Evolutionary conservation across 208 protist genomes (phyloP).

Genomic region (Trypanosoma scelopori): DNA sequence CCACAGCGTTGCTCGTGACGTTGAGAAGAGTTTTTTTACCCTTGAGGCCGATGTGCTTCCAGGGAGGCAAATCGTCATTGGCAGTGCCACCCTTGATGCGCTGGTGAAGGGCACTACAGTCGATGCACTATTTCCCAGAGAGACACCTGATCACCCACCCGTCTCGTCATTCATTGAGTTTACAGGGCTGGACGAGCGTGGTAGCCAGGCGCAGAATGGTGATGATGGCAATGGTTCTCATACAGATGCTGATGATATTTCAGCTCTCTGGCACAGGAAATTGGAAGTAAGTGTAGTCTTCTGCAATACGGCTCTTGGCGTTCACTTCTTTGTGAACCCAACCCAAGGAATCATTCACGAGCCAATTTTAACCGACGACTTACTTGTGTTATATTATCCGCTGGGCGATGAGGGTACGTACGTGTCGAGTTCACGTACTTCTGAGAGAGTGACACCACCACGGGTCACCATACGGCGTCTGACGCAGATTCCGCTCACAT

Average conservation of each 20-base stretch:
- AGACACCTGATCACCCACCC: background rate
- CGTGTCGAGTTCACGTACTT: background rate
- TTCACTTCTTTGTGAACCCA: slow-evolving; percentile 50
- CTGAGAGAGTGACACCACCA: slow-evolving; percentile 15
- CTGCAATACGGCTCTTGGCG: slow-evolving; percentile 40
- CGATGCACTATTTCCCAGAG: slow-evolving; percentile 7
- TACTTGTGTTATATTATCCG: slow-evolving; percentile 56
- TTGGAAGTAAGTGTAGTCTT: slow-evolving; percentile 37
- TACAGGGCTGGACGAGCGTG: background rate
- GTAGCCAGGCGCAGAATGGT: background rate
- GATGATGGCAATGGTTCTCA: background rate
- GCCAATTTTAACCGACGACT: slow-evolving; percentile 42
- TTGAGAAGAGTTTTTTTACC: background rate
- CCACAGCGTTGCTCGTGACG: too few species aligned
- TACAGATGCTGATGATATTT: too few species aligned
- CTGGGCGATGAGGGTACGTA: slow-evolving; percentile 26
- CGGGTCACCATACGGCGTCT: slow-evolving; percentile 37
- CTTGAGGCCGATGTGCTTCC: slow-evolving; percentile 15
- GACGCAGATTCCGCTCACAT: slow-evolving; percentile 39
- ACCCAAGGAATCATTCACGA: slow-evolving; percentile 39
- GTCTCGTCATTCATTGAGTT: slow-evolving; percentile 17
- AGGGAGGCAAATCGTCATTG: background rate
- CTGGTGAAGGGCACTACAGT: slow-evolving; percentile 10
- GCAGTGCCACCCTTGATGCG: background rate
- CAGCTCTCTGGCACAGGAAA: too few species aligned